Base-by-base conservation (phyloP, 1,284 basidiomycete species). In the Leccinum subspadiceum region DNA sequence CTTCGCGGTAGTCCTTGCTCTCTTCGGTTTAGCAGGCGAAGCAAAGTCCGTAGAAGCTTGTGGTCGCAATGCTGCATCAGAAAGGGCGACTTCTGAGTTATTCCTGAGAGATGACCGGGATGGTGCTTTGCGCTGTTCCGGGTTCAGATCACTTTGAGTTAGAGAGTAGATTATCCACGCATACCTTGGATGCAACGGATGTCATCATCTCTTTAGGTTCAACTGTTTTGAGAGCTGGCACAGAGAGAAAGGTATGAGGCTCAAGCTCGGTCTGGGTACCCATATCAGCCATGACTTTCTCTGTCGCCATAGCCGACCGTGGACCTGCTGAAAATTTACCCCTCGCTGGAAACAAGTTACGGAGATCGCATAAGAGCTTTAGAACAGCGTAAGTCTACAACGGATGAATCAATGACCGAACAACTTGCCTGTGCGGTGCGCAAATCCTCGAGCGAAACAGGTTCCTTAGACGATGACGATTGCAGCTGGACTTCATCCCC, bases 401-500 rank as follows among this genome's bases (percentile, higher is more conserved):
- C n/a, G 53, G n/a, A 50, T 56, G 12, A 15, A 8, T 17, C 15
- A 26, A 56, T 15, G 33, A 57, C 33, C n/a, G 17, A 54, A 46
- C 12, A 51, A 17, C 70, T 64, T 65, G 65, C 78, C 68, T 80
- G 72, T 49, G 80, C 78, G 2, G 73, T 72, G 44, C 67, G 71
- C 51, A 81, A 65, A 56, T 80, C 78, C 53, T 81, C 79, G n/a
- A 70, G 57, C 2, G 73, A 71, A 57, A 75, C 57, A 10, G 68
- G 61, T 22, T 65, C 70, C 53, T 58, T 61, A 4, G 61, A 66
- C 3, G 65, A 57, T 29, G 60, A 58, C 8, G 64, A 51, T 13
- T 64, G 65, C 8, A 68, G 57, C 29, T 57, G 55, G 10, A 60
- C 64, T 48, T 73, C 73, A n/a, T 84, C 83, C 35, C 84, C 81